phyloP scores from a whole-genome alignment of 1,139 yeast genomes.

The Yamadazyma sp. region DNA sequence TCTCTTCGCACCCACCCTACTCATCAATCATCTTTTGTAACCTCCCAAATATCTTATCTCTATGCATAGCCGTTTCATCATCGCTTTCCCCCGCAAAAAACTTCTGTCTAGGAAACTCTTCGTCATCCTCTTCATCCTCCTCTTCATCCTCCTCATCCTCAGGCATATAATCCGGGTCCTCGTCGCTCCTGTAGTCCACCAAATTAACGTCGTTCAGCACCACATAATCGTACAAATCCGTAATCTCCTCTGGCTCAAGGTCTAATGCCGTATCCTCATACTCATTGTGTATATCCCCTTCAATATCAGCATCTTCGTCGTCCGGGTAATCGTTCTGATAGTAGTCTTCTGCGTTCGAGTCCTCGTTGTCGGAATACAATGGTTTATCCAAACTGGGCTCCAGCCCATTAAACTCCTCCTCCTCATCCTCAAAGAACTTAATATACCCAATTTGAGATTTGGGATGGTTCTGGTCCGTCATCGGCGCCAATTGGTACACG shows the following conservation, averaged over 20 bases:
- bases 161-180: slow-evolving; percentile 17
- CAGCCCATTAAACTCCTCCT: slow-evolving; percentile 25
- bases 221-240: slow-evolving; percentile 23
- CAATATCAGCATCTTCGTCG: slow-evolving; percentile 69
- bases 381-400: slow-evolving; percentile 48
- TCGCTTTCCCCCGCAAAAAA: slow-evolving; percentile 51
- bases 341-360: slow-evolving; percentile 75
- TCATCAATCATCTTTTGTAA: slow-evolving; percentile 48
- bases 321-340: slow-evolving; percentile 95
- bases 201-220: slow-evolving; percentile 19
- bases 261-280: slow-evolving; percentile 15
- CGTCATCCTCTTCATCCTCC: slow-evolving; percentile 20
- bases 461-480: slow-evolving; percentile 55
- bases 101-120: slow-evolving; percentile 18
- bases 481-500: slow-evolving; percentile 56
- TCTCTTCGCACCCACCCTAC: slow-evolving; percentile 1
- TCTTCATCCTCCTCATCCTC: slow-evolving; percentile 23
- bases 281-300: slow-evolving; percentile 28
- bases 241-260: slow-evolving; percentile 25
- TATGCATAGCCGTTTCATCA: slow-evolving; percentile 60
- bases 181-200: slow-evolving; percentile 22
- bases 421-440: slow-evolving; percentile 66
- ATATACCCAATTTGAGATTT: slow-evolving; percentile 62
- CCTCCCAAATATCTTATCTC: slow-evolving; percentile 61
- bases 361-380: slow-evolving; percentile 40